phyloP scores from a whole-genome alignment of 2,329 filamentous ascomycete species.

The Fonsecaea monophora region DNA sequence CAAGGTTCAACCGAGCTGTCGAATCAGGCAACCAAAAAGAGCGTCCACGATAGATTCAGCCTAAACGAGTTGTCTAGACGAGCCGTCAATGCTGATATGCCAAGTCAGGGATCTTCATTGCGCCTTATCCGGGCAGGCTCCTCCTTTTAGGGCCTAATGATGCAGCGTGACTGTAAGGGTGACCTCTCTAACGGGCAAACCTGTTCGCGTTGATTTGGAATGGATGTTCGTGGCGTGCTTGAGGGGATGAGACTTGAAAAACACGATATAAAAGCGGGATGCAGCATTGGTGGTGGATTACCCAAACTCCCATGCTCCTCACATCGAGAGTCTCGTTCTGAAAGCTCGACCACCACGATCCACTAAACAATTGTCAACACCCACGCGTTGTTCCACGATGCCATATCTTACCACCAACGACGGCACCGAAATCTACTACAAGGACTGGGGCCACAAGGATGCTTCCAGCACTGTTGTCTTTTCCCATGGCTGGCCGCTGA shows the following conservation, averaged over 20 bases:
- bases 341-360: not conserved
- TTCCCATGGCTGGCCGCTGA: slow-evolving; percentile 52
- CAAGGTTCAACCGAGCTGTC: not conserved
- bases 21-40: not conserved
- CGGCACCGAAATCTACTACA: slow-evolving; percentile 51
- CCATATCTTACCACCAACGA: slow-evolving; percentile 49
- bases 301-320: not conserved
- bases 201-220: not conserved
- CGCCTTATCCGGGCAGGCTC: not conserved
- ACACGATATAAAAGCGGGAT: not conserved
- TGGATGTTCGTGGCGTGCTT: not conserved
- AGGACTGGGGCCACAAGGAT: slow-evolving; percentile 51
- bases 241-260: not conserved
- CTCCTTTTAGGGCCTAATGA: not conserved
- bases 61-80: not conserved
- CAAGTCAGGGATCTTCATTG: not conserved
- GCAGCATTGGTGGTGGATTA: not conserved
- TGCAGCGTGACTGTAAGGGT: not conserved
- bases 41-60: not conserved
- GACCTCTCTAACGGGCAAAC: not conserved
- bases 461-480: slow-evolving; percentile 46
- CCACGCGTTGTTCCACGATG: slow-evolving; percentile 22
- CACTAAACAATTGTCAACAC: not conserved
- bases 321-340: not conserved
- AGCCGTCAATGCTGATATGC: not conserved